Base-by-base conservation (phyloP, 352 stramenopile genomes). In the Pythium phragmiticola region DNA sequence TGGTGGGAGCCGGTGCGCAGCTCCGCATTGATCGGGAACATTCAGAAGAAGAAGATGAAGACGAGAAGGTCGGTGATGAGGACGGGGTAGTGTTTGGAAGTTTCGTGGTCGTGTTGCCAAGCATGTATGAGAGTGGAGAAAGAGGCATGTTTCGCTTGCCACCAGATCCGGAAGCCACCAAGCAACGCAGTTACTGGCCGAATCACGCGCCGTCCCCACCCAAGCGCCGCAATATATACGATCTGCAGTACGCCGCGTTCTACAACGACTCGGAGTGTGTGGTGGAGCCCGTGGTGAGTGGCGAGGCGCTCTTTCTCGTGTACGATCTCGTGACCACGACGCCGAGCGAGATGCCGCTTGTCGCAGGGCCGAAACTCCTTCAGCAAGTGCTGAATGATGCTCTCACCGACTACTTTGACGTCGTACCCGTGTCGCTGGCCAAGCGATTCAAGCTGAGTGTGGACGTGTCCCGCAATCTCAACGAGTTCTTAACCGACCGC, bases 311-410 rank as follows among this genome's bases (percentile, higher is more conserved):
- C 17, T 46, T 17, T 63, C 56, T 55, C 47, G 28, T 63, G 8
- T 63, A 63, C 34, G 57, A 63, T 41, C 21, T 63, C 1, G 47
- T 19, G 34, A 63, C 57, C 6, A 47, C 57, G 8, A 63, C 57
- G 1, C 12, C 17, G 4, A 11, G 12, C 39, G 39, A 19, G 13
- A 2, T 46, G 7, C 39, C 39, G 12, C 17, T 46, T 7, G 12
- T 21, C 17, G 39, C 12, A 7, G 39, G 39, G 7, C 39, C 39
- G 12, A 11, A 16, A 46, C 7, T 6, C 12, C 12, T 46, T 16
- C 39, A 46, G 17, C 13, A 5, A 6, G 17, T 7, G 17, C 13
- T 46, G 39, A 13, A 46, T 3, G 39, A 23, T 0, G 23, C 52
- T 4, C 34, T 59, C 16, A 12, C 19, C 16, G 13, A 47, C 7